Evolutionary conservation across 2,329 filamentous ascomycete genomes (phyloP).

Genomic region (Microsporum audouinii): DNA sequence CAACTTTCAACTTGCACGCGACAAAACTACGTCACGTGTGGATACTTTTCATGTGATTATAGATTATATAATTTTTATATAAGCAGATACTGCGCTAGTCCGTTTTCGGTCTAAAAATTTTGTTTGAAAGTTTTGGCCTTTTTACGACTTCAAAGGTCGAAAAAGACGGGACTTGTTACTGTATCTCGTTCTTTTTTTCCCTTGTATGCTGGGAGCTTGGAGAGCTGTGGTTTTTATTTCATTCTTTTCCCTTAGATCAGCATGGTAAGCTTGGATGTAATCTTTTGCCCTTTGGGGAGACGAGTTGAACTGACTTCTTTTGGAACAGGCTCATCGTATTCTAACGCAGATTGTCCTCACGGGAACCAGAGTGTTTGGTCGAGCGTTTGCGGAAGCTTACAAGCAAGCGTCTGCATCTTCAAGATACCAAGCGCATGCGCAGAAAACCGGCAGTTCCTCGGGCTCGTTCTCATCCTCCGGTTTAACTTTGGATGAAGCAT

Average conservation of each 20-base stretch:
- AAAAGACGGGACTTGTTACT: not conserved
- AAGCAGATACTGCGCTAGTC: slow-evolving; percentile 7
- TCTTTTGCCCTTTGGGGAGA: not conserved
- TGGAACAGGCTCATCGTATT: slow-evolving; percentile 71
- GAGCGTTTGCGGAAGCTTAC: slow-evolving; percentile 88
- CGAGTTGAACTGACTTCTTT: not conserved
- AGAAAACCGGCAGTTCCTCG: slow-evolving; percentile 43
- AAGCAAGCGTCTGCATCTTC: slow-evolving; percentile 84
- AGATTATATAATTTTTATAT: slow-evolving; percentile 3
- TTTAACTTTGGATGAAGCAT: slow-evolving; percentile 90
- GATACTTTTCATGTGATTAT: slow-evolving; percentile 1
- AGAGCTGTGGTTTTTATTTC: not conserved
- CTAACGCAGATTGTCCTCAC: slow-evolving; percentile 87
- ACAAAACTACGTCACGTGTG: slow-evolving; percentile 5
- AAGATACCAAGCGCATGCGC: slow-evolving; percentile 64
- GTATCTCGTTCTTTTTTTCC: not conserved
- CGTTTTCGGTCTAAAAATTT: slow-evolving; percentile 11
- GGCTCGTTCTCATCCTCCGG: slow-evolving; percentile 54
- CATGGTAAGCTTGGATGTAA: slow-evolving; percentile 1
- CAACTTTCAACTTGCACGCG: not conserved
- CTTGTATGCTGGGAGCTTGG: not conserved
- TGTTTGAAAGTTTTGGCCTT: slow-evolving; percentile 3
- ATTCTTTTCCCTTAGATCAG: not conserved
- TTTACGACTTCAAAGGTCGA: not conserved
- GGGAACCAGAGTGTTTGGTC: slow-evolving; percentile 81